These are phyloP conservation scores for Botrytis cinerea DNA, from an alignment of 2,329 filamentous ascomycete species.

Conservation along the genomic window DNA sequence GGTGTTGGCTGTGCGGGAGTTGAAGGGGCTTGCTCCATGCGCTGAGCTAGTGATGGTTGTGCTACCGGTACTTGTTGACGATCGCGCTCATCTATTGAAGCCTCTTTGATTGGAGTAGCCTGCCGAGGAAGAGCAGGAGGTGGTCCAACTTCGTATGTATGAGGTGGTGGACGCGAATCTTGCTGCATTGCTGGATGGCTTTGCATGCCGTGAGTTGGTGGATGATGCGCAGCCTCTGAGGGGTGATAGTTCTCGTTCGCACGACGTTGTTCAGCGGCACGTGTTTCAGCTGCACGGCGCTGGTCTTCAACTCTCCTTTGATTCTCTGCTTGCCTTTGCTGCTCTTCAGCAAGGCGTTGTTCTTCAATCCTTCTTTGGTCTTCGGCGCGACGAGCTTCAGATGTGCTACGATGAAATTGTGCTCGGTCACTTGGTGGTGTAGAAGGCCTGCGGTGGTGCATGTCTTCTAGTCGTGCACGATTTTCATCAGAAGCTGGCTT, in stretches of 20 bases:
- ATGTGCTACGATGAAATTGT: slow-evolving; percentile 74
- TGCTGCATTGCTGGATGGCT: slow-evolving; percentile 65
- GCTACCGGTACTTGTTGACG: slow-evolving; percentile 43
- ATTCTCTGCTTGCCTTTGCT: slow-evolving; percentile 45
- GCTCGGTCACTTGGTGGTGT: slow-evolving; percentile 65
- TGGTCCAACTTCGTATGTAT: slow-evolving; percentile 49
- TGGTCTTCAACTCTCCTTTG: slow-evolving; percentile 54
- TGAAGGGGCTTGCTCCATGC: slow-evolving; percentile 42
- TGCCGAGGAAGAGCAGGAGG: slow-evolving; percentile 42
- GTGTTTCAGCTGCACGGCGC: slow-evolving; percentile 58
- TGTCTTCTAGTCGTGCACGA: slow-evolving; percentile 81
- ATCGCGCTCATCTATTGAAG: slow-evolving; percentile 56
- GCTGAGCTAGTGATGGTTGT: slow-evolving; percentile 43
- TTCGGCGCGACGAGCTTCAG: slow-evolving; percentile 63
- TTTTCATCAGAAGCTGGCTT: slow-evolving; percentile 89
- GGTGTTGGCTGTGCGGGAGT: slow-evolving; percentile 48
- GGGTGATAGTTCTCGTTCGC: slow-evolving; percentile 82
- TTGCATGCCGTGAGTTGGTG: slow-evolving; percentile 58
- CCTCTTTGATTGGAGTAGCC: slow-evolving; percentile 49
- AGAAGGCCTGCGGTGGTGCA: slow-evolving; percentile 74
- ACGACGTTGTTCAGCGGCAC: slow-evolving; percentile 64
- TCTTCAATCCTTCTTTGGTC: slow-evolving; percentile 70
- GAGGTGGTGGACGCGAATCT: slow-evolving; percentile 51
- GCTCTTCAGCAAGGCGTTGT: slow-evolving; percentile 41
- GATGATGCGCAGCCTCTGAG: slow-evolving; percentile 88